These are phyloP conservation scores for Petasospora rhodanensis DNA, from an alignment of 1,139 yeast genomes.

Conservation along the genomic window DNA sequence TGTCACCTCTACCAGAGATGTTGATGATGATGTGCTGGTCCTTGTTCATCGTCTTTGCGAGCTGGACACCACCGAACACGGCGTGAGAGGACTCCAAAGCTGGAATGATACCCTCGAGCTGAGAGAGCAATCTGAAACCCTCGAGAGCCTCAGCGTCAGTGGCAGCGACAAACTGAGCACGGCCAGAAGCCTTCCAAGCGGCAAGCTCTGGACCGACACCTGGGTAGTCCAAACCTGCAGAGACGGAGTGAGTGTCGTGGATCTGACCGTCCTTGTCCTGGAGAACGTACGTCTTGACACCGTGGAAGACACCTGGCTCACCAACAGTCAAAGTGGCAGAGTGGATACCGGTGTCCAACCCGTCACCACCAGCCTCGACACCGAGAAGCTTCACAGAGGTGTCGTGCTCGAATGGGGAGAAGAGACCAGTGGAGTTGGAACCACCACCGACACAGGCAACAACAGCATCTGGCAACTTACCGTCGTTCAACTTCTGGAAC, in stretches of 20 bases:
- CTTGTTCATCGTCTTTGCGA: constrained; percentile 78
- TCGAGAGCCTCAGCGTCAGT: constrained; percentile 89
- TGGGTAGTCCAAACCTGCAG: constrained; percentile 98
- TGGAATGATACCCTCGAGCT: constrained; percentile 96
- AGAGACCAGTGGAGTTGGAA: constrained; percentile 93
- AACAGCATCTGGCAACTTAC: constrained; percentile 84
- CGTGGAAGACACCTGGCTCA: constrained; percentile 96
- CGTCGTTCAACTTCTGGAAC: constrained; percentile 70
- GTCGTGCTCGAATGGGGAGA: constrained; percentile 88
- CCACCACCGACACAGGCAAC: constrained; percentile 99
- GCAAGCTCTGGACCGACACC: constrained; percentile 99
- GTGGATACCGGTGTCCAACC: constrained; percentile 78
- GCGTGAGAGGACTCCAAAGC: constrained; percentile 98
- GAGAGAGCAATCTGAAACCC: constrained; percentile 85
- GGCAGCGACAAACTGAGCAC: constrained; percentile 88
- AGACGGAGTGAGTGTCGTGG: constrained; percentile 94
- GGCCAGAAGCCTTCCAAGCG: constrained; percentile 88
- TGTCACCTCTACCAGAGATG: constrained; percentile 97
- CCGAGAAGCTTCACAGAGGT: constrained; percentile 75
- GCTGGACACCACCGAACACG: constrained; percentile 80
- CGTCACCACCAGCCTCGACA: constrained; percentile 99
- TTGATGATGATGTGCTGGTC: constrained; percentile 83
- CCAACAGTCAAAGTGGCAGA: constrained; percentile 94
- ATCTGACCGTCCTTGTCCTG: constrained; percentile 94
- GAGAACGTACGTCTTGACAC: constrained; percentile 88